Evolutionary conservation across 2,329 filamentous ascomycete species (phyloP).

Genomic region (Hymenotorrendiella dingleyae): DNA sequence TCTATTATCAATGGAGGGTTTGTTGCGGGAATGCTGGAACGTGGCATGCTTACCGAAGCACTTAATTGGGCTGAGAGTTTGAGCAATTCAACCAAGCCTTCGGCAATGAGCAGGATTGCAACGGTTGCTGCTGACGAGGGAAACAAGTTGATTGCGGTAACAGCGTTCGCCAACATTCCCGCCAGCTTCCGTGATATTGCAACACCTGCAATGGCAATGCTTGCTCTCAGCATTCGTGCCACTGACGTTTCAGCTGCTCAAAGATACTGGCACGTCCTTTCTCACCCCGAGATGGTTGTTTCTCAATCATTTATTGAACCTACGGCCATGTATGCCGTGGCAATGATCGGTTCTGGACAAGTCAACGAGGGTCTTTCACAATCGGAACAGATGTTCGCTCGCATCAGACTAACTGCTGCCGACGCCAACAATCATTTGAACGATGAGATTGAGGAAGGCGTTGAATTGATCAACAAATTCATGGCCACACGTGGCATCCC

Average conservation of each 20-base stretch:
- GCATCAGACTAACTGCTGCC: constrained; percentile 60
- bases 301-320: constrained; percentile 72
- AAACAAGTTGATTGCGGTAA: constrained; percentile 60
- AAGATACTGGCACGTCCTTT: constrained; percentile 74
- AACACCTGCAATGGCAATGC: constrained; percentile 68
- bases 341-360: constrained; percentile 79
- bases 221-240: constrained; percentile 79
- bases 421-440: constrained; percentile 49
- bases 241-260: constrained; percentile 73
- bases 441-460: constrained; percentile 82
- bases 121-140: constrained; percentile 75
- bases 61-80: constrained; percentile 65
- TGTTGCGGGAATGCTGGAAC: constrained; percentile 69
- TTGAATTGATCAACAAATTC: constrained; percentile 60
- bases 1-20: constrained; percentile 69
- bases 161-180: constrained; percentile 57
- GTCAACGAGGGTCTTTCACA: constrained; percentile 75
- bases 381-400: constrained; percentile 79
- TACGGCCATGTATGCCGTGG: constrained; percentile 83
- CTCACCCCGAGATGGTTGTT: constrained; percentile 52
- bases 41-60: constrained; percentile 66
- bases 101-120: constrained; percentile 68
- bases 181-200: constrained; percentile 43
- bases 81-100: constrained; percentile 49
- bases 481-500: constrained; percentile 50